These are phyloP conservation scores for Alternaria triticimaculans DNA, from an alignment of 2,329 filamentous ascomycete species.

Conservation along the genomic window DNA sequence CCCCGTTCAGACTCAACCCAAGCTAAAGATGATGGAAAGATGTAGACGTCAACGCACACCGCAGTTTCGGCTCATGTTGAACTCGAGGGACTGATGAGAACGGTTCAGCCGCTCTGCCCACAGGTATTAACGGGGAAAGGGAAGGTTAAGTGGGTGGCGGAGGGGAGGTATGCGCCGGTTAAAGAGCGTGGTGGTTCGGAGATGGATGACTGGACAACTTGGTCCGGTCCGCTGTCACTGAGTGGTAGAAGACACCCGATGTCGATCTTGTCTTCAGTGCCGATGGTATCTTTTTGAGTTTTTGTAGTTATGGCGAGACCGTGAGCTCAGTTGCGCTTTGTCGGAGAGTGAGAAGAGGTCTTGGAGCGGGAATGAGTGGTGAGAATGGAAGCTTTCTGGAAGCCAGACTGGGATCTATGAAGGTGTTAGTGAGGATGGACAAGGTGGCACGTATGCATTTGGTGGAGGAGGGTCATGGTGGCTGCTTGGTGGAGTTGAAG, in stretches of 20 bases:
- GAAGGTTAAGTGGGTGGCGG: background rate
- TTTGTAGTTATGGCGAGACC: background rate
- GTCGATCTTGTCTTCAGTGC: background rate
- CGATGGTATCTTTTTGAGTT: background rate
- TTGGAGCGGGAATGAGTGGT: background rate
- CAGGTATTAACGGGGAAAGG: background rate
- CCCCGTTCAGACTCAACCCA: background rate
- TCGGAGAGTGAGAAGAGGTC: background rate
- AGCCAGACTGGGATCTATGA: background rate
- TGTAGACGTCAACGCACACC: background rate
- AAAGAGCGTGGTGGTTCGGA: background rate
- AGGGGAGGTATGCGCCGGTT: background rate
- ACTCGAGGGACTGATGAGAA: background rate
- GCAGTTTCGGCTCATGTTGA: background rate
- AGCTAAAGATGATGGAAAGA: background rate
- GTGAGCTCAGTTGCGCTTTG: background rate
- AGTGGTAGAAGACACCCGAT: background rate
- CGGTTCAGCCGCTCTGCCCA: background rate
- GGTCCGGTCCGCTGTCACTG: background rate
- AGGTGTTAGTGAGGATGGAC: background rate
- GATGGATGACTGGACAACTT: background rate
- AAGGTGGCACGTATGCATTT: background rate
- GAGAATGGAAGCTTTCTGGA: background rate
- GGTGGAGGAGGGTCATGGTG: background rate
- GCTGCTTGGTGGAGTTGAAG: background rate